A percentile compares a stretch with the other conserved stretches of the same genome.
Evolutionary conservation across 176 grass and related monocot genomes (phyloP).

Genomic region (Poa pratensis): DNA sequence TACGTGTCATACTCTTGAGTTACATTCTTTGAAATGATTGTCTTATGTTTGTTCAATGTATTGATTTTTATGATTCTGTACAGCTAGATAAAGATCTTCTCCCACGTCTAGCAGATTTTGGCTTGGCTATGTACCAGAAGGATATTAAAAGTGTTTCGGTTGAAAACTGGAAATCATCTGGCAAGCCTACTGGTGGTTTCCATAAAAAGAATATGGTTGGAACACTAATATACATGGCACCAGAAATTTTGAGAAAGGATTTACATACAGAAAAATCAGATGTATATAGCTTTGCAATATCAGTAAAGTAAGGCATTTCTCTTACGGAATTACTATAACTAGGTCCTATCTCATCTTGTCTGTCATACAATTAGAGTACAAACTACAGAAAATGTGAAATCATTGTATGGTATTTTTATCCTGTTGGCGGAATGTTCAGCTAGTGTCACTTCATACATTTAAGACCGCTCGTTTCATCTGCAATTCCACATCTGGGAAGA

Average conservation of each 20-base stretch:
- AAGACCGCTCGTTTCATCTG: not conserved
- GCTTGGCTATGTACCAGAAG: constrained; percentile 88
- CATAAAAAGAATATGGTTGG: constrained; percentile 98
- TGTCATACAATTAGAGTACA: constrained; percentile 12
- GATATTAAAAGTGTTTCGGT: constrained; percentile 88
- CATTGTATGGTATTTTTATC: not conserved
- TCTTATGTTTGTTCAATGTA: not conserved
- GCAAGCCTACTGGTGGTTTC: constrained; percentile 97
- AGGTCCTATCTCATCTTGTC: not conserved
- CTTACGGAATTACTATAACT: constrained; percentile 31
- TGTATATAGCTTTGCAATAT: constrained; percentile 94
- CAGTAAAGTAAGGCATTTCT: constrained; percentile 82
- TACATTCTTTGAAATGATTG: constrained; percentile 19
- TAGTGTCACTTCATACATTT: constrained; percentile 1
- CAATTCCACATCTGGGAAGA: constrained; percentile 39
- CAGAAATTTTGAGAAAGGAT: constrained; percentile 95
- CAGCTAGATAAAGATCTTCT: constrained; percentile 79
- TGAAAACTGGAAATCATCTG: constrained; percentile 93
- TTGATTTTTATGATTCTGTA: constrained; percentile 40
- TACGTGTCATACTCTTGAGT: constrained; percentile 13
- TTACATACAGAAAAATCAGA: constrained; percentile 95
- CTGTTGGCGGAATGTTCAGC: not conserved
- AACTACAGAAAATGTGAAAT: not conserved
- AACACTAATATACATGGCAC: constrained; percentile 98
- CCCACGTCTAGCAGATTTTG: constrained; percentile 91